These are phyloP conservation scores for Bryoerythrophyllum caledonicum DNA, from an alignment of 225 moss, liverwort and hornwort species.

Conservation along the genomic window DNA sequence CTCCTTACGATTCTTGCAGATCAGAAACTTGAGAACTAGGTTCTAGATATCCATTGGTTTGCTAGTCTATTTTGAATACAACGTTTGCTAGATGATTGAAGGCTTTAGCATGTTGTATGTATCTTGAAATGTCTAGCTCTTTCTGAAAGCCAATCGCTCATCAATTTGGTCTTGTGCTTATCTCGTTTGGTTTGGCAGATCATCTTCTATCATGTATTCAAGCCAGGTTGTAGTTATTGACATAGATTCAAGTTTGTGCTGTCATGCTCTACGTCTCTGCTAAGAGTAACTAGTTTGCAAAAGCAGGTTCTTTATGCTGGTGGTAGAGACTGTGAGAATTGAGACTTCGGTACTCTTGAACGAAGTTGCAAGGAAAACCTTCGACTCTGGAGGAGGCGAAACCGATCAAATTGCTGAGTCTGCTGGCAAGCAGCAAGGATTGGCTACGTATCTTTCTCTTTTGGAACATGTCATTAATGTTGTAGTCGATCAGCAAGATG, in stretches of 20 bases:
- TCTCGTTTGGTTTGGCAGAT: conserved; percentile 22
- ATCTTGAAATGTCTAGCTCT: conserved; percentile 6
- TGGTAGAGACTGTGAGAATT: conserved; percentile 87
- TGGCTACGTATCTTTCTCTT: conserved; percentile 75
- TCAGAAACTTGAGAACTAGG: conserved; percentile 4
- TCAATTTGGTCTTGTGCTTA: not conserved
- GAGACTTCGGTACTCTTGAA: conserved; percentile 87
- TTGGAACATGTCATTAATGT: conserved; percentile 73
- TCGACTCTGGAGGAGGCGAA: conserved; percentile 60
- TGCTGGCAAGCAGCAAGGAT: conserved; percentile 67
- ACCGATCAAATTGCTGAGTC: conserved; percentile 57
- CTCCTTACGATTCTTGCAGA: not conserved
- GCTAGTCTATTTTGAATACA: not conserved
- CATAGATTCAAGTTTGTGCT: conserved; percentile 13
- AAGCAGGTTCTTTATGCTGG: conserved; percentile 85
- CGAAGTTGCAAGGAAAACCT: conserved; percentile 74
- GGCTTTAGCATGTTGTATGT: not conserved
- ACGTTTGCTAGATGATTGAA: not conserved
- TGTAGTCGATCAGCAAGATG: conserved; percentile 72
- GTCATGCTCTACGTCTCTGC: conserved; percentile 5
- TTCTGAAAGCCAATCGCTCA: not conserved
- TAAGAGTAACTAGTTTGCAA: conserved; percentile 28
- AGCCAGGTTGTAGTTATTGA: not conserved
- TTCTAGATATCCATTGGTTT: not conserved
- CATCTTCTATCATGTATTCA: not conserved